Conservation (phyloP, 2,329 filamentous ascomycete species). For the Colletotrichum noveboracense region DNA sequence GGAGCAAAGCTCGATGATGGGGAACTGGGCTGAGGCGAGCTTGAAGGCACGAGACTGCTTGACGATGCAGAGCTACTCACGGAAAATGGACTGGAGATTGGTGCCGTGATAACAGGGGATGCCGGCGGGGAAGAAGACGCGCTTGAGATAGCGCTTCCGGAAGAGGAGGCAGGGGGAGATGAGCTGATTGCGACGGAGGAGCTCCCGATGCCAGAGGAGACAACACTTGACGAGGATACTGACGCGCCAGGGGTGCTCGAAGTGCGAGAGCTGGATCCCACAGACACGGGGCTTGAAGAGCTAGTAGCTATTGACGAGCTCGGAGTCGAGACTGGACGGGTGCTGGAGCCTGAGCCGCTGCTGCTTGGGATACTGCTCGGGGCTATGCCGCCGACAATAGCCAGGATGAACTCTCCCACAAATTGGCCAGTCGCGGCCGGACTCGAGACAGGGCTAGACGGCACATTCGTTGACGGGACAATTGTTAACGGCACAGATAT, state of each 20-base stretch:
- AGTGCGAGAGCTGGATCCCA: background rate
- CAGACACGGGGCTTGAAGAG: background rate
- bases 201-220: background rate
- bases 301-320: background rate
- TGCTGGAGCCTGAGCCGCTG: background rate
- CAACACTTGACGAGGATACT: background rate
- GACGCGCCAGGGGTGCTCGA: background rate
- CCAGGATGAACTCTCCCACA: background rate
- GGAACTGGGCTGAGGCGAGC: background rate
- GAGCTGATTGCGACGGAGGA: background rate
- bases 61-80: background rate
- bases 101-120: background rate
- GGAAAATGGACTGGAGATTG: background rate
- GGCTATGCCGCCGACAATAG: background rate
- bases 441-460: background rate
- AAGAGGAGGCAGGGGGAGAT: background rate
- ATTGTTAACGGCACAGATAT: background rate
- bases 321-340: background rate
- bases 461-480: background rate
- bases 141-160: no score
- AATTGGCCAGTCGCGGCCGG: background rate
- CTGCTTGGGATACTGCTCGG: background rate
- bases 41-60: background rate
- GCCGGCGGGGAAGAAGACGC: background rate
- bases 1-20: background rate